Evolutionary conservation across 192 early-diverging fungal genomes (phyloP), one percentile per base, ranked within the genome.

Genomic region (Coemansia sp.): DNA sequence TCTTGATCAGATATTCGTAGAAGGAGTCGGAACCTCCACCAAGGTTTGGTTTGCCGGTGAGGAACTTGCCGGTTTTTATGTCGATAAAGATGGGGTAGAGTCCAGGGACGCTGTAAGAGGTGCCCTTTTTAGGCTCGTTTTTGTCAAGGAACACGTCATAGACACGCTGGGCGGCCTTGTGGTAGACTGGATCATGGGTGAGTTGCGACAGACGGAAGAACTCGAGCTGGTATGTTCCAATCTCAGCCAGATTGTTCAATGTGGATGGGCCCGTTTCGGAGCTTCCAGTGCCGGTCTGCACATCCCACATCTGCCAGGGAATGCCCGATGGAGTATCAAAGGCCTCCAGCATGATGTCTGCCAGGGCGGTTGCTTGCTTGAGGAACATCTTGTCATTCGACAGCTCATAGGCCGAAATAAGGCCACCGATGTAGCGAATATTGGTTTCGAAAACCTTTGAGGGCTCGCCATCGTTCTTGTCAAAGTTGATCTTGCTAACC

Each of bases 1-100:
- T 90, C 58, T 97, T 97, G 46, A 87, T 84, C 35, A 94, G 72
- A 58, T 97, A 97, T 75, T 97, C 92, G 74, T 98, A 98, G 58
- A 94, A 98, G 22, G 85, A 88, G 46, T 98, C 95, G 5, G 91
- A 92, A 15, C 90, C 80, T 19, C 86, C 86, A 4, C 95, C 95
- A 26, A 95, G 78, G 24, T 92, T 87, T 42, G 87, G 86, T 64
- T 78, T 67, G 33, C 69, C 69, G 18, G 46, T 52, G 22, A 66
- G 32, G 46, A 68, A 78, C 48, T 72, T 67, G 47, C 75, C 75
- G 9, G 64, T 51, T 27, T 69, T 72, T 37, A 69, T 68, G 22
- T 78, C 70, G 28, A 78, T 77, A 43, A 80, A 89, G 46, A 92
- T 85, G 8, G 94, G 92, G 14, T 89, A 88, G 18, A 97, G 70